Evolutionary conservation across 1,284 basidiomycete genomes (phyloP), one percentile per base, ranked within the genome.

Genomic region (Papiliotrema flavescens): DNA sequence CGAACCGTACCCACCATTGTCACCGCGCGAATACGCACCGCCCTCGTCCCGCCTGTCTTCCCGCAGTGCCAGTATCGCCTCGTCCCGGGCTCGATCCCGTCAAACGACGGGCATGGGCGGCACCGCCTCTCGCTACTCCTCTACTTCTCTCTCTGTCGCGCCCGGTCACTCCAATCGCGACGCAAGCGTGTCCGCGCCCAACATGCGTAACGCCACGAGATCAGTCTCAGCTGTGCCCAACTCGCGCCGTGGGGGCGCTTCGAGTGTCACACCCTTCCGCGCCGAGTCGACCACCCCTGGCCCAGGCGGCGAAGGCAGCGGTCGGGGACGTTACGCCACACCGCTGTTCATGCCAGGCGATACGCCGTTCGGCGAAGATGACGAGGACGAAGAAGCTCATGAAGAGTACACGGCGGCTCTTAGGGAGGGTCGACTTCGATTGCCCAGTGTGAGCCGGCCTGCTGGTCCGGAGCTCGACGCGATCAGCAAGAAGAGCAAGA

Each of bases 381-480:
- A 74, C 55, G 73, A 75, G 42, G 73, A 75, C 49, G 71, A 73
- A 57, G 70, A 73, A 49, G 70, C 62, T n/a, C 73, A 75, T 47
- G 65, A 71, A 47, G 65, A 57, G 14, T 75, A 72, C 52, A 65
- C 66, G 15, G 57, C 59, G 13, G 70, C 69, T 1, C 53, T 75
- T 19, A 42, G 67, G 19, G 60, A 70, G 49, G 73, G 73, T 2
- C 56, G 71, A 37, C 43, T 63, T 32, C 49, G 71, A 24, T 55
- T 75, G n/a, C 73, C 73, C 1, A 63, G 60, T 6, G 66, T 74
- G 7, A 54, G 47, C 4, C 46, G 59, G 22, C 65, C 62, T 4
- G 64, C 63, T 11, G 67, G 65, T 20, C 40, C 37, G 3, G 37
- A 51, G 6, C n/a, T 40, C 26, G 44, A 47, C 14, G 26, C 37